Conservation (phyloP, 1,284 basidiomycete species). For the Fomitopsis palustris region DNA sequence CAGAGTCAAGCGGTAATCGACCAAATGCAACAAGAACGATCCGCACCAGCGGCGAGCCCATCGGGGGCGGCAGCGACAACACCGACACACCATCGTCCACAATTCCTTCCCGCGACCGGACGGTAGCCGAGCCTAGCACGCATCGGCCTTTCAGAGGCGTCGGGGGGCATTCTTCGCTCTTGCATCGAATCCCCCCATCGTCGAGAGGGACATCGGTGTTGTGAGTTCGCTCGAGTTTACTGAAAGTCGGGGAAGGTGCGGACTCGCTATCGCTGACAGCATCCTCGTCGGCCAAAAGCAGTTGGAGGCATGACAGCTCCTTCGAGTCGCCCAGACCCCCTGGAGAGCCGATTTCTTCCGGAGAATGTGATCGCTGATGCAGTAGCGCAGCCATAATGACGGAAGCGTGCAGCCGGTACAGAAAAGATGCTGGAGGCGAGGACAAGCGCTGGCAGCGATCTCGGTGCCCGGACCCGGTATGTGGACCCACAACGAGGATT, state of each 20-base stretch:
- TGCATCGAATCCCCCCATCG: slow-evolving; percentile 17
- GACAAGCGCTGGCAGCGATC: slow-evolving; percentile 21
- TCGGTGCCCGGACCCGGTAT: slow-evolving; percentile 22
- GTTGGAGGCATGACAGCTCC: too few species aligned
- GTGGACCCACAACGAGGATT: slow-evolving; percentile 18
- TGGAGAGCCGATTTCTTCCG: neutral
- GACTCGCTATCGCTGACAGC: slow-evolving; percentile 10
- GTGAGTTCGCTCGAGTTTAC: slow-evolving; percentile 8
- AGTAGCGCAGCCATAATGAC: slow-evolving; percentile 10
- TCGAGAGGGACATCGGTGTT: slow-evolving; percentile 16
- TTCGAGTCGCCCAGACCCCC: too few species aligned
- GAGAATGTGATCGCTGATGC: slow-evolving; percentile 12
- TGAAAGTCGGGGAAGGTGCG: slow-evolving; percentile 15
- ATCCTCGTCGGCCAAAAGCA: too few species aligned
- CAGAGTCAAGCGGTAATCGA: slow-evolving; percentile 10
- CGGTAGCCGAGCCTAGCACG: slow-evolving; percentile 7
- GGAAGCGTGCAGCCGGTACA: slow-evolving; percentile 13
- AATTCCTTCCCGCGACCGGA: neutral
- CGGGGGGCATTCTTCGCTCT: slow-evolving; percentile 8
- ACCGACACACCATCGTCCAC: slow-evolving; percentile 6
- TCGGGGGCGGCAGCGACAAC: slow-evolving; percentile 9
- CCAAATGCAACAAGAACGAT: slow-evolving; percentile 16
- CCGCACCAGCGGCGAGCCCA: slow-evolving; percentile 14
- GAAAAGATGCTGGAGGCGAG: slow-evolving; percentile 13
- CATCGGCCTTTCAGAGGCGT: slow-evolving; percentile 7